A percentile compares a stretch with the other conserved stretches of the same genome.
Conservation (phyloP, 2,329 filamentous ascomycete genomes). For the Monosporascus sp. region DNA sequence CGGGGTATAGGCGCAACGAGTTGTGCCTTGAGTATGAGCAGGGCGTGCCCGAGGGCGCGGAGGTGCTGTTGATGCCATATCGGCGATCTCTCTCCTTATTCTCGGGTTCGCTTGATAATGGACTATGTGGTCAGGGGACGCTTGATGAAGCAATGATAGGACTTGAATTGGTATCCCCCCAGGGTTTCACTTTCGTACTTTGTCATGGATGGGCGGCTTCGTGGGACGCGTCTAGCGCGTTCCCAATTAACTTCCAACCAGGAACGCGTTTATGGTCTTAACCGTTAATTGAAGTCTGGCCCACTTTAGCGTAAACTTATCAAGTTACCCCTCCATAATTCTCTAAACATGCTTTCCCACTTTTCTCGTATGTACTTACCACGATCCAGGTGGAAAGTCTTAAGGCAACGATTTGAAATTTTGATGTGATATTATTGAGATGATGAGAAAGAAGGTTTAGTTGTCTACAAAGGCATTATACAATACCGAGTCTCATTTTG, state of each 20-base stretch:
- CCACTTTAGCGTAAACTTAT: background rate
- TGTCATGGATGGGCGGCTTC: too few species aligned
- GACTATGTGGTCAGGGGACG: too few species aligned
- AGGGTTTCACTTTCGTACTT: too few species aligned
- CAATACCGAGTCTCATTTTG: too few species aligned
- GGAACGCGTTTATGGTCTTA: background rate
- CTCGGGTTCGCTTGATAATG: background rate
- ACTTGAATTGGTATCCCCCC: too few species aligned
- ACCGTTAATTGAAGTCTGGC: background rate
- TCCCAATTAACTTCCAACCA: conserved; percentile 26
- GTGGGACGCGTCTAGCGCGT: conserved; percentile 35
- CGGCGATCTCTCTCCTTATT: conserved; percentile 1
- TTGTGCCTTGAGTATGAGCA: conserved; percentile 79
- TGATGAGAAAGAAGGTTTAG: conserved; percentile 2
- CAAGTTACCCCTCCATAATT: background rate
- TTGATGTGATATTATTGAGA: conserved; percentile 1
- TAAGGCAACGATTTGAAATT: conserved; percentile 1
- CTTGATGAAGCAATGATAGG: too few species aligned
- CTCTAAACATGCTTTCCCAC: background rate
- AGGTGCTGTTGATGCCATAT: conserved; percentile 35
- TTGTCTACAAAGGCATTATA: conserved; percentile 7
- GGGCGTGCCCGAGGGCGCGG: conserved; percentile 57
- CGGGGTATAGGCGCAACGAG: conserved; percentile 83
- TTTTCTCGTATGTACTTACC: background rate
- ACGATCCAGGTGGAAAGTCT: too few species aligned